phyloP scores from a whole-genome alignment of 1,284 basidiomycete genomes.

The Erythrobasidium hasegawianum region DNA sequence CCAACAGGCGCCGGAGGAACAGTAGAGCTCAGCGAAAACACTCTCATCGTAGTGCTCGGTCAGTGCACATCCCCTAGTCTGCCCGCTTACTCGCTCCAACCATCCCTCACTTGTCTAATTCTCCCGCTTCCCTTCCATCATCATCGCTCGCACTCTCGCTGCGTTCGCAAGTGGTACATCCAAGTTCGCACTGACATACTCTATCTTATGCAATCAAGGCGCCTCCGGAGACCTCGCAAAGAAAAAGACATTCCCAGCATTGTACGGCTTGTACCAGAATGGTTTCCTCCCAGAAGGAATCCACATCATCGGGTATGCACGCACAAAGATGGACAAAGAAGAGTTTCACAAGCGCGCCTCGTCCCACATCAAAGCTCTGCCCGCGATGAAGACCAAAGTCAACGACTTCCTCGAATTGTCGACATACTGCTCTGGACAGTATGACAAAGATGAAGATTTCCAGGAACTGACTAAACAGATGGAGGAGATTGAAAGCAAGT shows the following conservation, averaged over 20 bases:
- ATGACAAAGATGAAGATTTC: slow-evolving; percentile 78
- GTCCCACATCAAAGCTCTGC: slow-evolving; percentile 74
- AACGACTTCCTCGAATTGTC: slow-evolving; percentile 75
- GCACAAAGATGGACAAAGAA: slow-evolving; percentile 84
- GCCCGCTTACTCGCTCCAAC: too few species aligned
- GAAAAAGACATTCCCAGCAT: slow-evolving; percentile 98
- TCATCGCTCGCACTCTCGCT: neutral
- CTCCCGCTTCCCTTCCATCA: slow-evolving; percentile 3
- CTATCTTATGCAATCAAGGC: neutral
- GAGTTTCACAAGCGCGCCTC: slow-evolving; percentile 81
- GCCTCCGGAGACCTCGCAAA: slow-evolving; percentile 91
- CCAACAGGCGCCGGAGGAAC: slow-evolving; percentile 9
- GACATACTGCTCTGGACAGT: slow-evolving; percentile 78
- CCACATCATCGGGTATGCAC: slow-evolving; percentile 89
- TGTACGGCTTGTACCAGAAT: slow-evolving; percentile 79
- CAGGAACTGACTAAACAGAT: slow-evolving; percentile 69
- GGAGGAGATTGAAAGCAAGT: slow-evolving; percentile 63
- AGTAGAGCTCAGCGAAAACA: slow-evolving; percentile 19
- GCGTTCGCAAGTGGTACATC: neutral
- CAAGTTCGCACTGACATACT: neutral
- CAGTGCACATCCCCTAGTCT: neutral
- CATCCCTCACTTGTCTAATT: too few species aligned
- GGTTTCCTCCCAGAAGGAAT: slow-evolving; percentile 74
- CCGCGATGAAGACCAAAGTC: slow-evolving; percentile 57
- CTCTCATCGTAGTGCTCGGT: slow-evolving; percentile 28